Percentiles rank a stretch among this genome's conserved stretches.
phyloP scores from a whole-genome alignment of 768 basidiomycete genomes.

The Collybiopsis confluens region DNA sequence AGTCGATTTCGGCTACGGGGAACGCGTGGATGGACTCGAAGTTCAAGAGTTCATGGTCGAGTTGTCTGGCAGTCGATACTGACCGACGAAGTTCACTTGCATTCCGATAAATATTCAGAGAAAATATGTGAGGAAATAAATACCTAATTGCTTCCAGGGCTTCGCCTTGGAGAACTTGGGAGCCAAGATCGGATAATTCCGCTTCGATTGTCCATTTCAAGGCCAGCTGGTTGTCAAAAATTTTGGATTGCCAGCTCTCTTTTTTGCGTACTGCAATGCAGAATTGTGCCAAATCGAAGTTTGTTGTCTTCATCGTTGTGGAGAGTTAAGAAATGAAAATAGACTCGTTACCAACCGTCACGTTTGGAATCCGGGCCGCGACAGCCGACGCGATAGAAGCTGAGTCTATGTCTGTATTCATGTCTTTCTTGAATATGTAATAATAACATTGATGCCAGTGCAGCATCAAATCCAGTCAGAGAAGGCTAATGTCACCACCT shows the following conservation, averaged over 20 bases:
- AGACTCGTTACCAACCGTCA: no score
- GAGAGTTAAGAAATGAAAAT: no score
- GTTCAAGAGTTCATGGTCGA: background rate
- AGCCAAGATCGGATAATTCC: background rate
- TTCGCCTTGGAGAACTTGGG: background rate
- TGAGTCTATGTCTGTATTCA: no score
- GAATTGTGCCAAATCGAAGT: background rate
- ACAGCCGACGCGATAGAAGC: no score
- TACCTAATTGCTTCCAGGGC: background rate
- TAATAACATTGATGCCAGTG: no score
- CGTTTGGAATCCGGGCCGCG: no score
- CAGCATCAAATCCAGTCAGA: no score
- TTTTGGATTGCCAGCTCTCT: background rate
- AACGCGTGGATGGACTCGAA: background rate
- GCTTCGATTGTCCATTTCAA: conserved; percentile 5
- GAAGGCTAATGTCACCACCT: no score
- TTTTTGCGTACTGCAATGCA: background rate
- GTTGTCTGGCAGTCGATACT: background rate
- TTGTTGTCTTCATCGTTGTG: background rate
- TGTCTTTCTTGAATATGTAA: no score
- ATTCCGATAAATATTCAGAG: background rate
- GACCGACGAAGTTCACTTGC: background rate
- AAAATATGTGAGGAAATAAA: background rate
- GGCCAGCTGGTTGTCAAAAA: background rate
- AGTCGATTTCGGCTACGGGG: background rate